phyloP scores from a whole-genome alignment of 2,329 filamentous ascomycete genomes.

The Talaromyces pinophilus region DNA sequence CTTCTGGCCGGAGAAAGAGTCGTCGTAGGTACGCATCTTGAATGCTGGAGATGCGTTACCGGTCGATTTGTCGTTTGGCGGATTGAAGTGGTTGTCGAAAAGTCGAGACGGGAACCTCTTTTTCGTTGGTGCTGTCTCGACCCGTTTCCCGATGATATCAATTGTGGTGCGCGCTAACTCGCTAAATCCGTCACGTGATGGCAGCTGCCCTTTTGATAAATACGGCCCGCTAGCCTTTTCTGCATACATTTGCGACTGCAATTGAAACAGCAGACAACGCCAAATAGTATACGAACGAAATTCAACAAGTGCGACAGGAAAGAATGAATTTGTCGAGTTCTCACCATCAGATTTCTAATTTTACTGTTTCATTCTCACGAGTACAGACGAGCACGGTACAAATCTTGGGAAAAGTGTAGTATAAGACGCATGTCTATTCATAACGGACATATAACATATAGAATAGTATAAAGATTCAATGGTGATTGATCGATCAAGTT shows the following conservation, averaged over 20 bases:
- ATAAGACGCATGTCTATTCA: slow-evolving; percentile 18
- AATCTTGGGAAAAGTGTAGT: not conserved
- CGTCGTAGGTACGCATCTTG: slow-evolving; percentile 77
- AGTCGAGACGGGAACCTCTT: slow-evolving; percentile 33
- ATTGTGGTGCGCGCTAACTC: slow-evolving; percentile 46
- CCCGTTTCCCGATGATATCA: slow-evolving; percentile 31
- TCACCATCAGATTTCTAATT: not conserved
- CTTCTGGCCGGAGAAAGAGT: slow-evolving; percentile 74
- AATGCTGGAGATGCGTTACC: slow-evolving; percentile 52
- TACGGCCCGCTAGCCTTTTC: slow-evolving; percentile 7
- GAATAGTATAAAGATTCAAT: slow-evolving; percentile 3
- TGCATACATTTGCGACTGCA: not conserved
- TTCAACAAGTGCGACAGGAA: not conserved
- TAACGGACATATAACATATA: slow-evolving; percentile 14
- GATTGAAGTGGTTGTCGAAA: slow-evolving; percentile 45
- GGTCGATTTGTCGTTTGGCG: slow-evolving; percentile 44
- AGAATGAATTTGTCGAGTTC: not conserved
- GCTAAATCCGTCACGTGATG: slow-evolving; percentile 49
- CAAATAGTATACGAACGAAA: not conserved
- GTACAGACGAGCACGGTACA: not conserved
- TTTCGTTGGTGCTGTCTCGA: not conserved
- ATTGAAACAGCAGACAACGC: not conserved
- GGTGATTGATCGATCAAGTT: not conserved
- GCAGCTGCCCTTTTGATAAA: slow-evolving; percentile 39
- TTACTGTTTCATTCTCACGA: not conserved